These are phyloP conservation scores for Candida maesae DNA, from an alignment of 805 yeast species.

Conservation along the genomic window DNA sequence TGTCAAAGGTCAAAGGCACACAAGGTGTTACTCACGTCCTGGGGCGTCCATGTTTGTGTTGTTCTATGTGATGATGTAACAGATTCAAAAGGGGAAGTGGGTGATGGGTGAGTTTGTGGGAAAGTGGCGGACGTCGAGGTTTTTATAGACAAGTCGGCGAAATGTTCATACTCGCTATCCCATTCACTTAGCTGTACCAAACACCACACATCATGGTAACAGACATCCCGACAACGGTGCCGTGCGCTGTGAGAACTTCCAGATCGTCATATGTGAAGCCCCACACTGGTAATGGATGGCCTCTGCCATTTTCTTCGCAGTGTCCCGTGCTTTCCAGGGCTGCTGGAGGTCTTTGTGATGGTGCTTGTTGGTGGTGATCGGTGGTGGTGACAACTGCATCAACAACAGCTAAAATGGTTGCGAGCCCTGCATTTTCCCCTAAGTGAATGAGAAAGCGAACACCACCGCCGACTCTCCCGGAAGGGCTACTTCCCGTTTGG, in stretches of 20 bases:
- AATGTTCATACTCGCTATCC: slow-evolving; percentile 25
- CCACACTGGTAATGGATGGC: no score
- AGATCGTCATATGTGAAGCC: no score
- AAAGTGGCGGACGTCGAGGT: slow-evolving; percentile 1
- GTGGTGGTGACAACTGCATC: no score
- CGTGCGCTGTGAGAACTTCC: slow-evolving; percentile 1
- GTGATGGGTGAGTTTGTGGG: background rate
- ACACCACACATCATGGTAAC: slow-evolving; percentile 1
- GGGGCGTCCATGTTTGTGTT: slow-evolving; percentile 4
- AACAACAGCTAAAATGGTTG: background rate
- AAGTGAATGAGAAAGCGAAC: slow-evolving; percentile 26
- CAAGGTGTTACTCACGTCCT: slow-evolving; percentile 6
- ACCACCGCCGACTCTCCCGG: background rate
- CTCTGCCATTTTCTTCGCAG: no score
- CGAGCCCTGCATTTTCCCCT: slow-evolving; percentile 9
- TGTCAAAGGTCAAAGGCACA: background rate
- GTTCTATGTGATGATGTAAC: background rate
- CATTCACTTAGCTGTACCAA: slow-evolving; percentile 27
- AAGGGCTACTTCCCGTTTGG: no score
- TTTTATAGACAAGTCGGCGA: slow-evolving; percentile 6
- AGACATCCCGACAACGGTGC: background rate
- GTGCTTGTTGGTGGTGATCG: no score
- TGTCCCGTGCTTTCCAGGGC: no score
- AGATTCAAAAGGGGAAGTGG: no score
- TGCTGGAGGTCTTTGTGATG: no score